Conservation (phyloP, 192 early-diverging fungal species). For the Linnemannia schmuckeri region DNA sequence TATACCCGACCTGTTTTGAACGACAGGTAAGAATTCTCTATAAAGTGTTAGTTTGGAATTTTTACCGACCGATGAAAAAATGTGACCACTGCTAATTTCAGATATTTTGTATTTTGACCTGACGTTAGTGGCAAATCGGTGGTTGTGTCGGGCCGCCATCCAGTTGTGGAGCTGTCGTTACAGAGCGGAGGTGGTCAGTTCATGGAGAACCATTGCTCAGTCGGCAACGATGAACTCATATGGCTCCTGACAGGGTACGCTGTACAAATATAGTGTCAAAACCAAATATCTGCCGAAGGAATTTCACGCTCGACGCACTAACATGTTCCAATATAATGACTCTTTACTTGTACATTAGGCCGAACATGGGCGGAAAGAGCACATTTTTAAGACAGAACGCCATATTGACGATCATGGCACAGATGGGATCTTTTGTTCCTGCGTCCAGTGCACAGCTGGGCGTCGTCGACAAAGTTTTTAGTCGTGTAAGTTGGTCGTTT, state of each 20-base stretch:
- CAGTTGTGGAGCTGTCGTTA: slow-evolving; percentile 70
- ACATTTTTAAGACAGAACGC: slow-evolving; percentile 68
- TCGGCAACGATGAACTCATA: slow-evolving; percentile 57
- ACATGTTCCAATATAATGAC: neutral
- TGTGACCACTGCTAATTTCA: neutral
- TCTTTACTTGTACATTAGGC: slow-evolving; percentile 30
- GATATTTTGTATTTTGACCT: neutral
- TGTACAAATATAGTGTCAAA: neutral
- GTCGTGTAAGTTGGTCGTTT: slow-evolving; percentile 45
- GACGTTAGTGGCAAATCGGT: slow-evolving; percentile 15
- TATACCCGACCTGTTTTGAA: slow-evolving; percentile 69
- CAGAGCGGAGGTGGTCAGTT: slow-evolving; percentile 63
- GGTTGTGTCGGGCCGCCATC: slow-evolving; percentile 68
- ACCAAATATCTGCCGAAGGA: neutral
- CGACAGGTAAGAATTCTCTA: slow-evolving; percentile 24
- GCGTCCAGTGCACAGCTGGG: slow-evolving; percentile 58
- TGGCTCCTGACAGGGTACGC: slow-evolving; percentile 60
- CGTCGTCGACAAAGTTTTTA: slow-evolving; percentile 65
- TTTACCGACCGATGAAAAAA: too few relatives aligned
- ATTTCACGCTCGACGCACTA: neutral
- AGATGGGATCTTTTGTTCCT: slow-evolving; percentile 67
- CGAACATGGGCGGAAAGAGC: slow-evolving; percentile 70
- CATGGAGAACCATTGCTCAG: slow-evolving; percentile 67
- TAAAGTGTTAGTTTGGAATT: too few relatives aligned
- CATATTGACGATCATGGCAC: slow-evolving; percentile 64